Conservation (phyloP, 352 stramenopile genomes). For the Phytophthora sp. region DNA sequence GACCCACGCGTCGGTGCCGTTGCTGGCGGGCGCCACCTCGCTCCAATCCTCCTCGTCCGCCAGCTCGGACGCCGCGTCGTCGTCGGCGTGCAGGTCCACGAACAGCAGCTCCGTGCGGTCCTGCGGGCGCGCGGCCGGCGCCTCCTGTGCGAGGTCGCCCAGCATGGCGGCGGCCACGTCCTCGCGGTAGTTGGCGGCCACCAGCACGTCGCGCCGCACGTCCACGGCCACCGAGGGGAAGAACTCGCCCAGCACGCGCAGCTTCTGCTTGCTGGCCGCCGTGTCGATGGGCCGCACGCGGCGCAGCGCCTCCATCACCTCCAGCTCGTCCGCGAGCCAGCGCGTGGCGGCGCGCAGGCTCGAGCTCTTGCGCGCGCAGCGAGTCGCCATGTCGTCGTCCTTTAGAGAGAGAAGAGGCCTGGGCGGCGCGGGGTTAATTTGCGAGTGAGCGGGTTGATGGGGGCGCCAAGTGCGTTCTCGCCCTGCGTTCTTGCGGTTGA, state of each 20-base stretch:
- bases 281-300: constrained; percentile 39
- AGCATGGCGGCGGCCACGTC: constrained; percentile 71
- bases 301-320: constrained; percentile 32
- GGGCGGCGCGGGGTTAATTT: constrained; percentile 7
- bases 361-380: constrained; percentile 39
- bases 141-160: constrained; percentile 49
- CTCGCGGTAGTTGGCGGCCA: constrained; percentile 68
- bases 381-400: constrained; percentile 22
- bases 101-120: constrained; percentile 36
- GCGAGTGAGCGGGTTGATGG: constrained; percentile 26
- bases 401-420: neutral
- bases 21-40: constrained; percentile 39
- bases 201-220: constrained; percentile 64
- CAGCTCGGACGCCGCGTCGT: constrained; percentile 30
- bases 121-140: neutral
- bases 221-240: constrained; percentile 57
- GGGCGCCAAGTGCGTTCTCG: neutral
- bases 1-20: constrained; percentile 47
- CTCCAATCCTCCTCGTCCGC: constrained; percentile 67
- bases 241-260: constrained; percentile 58
- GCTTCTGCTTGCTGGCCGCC: constrained; percentile 47
- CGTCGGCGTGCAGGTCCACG: constrained; percentile 43
- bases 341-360: constrained; percentile 32
- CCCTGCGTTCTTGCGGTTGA: constrained; percentile 28
- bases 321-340: constrained; percentile 41